Percentiles rank a stretch among this genome's conserved stretches.
Conservation (phyloP, 1,284 basidiomycete species). For the Malassezia furfur region DNA sequence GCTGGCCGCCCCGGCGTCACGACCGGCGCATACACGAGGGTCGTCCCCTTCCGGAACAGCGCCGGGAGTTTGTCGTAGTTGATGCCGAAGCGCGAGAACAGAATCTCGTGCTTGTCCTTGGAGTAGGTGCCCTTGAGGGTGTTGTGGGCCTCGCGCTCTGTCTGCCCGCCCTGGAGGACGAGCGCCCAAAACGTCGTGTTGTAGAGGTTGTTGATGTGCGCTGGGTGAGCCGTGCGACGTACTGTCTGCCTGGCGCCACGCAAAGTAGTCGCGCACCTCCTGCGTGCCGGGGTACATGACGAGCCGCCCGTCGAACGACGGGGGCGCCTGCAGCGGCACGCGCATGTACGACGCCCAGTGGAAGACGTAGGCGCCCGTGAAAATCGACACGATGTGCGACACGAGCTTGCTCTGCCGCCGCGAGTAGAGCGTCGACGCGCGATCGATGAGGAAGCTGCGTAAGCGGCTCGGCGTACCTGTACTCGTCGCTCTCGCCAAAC, state of each 20-base stretch:
- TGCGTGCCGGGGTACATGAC: constrained; percentile 68
- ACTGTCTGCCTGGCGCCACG: constrained; percentile 94
- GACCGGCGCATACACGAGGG: constrained; percentile 54
- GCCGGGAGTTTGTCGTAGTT: constrained; percentile 75
- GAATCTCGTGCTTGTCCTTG: constrained; percentile 78
- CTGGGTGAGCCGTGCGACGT: constrained; percentile 54
- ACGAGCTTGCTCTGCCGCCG: constrained; percentile 80
- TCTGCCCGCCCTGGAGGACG: constrained; percentile 66
- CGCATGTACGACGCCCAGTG: constrained; percentile 72
- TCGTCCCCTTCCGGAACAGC: constrained; percentile 75
- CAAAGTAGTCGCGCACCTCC: constrained; percentile 80
- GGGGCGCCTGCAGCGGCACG: constrained; percentile 62
- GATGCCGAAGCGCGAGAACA: constrained; percentile 69
- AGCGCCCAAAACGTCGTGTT: constrained; percentile 95
- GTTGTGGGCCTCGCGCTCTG: constrained; percentile 70
- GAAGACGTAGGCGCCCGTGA: constrained; percentile 84
- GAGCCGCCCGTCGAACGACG: constrained; percentile 77
- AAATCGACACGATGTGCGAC: constrained; percentile 75
- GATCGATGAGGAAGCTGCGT: constrained; percentile 74
- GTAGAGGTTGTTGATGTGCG: constrained; percentile 96
- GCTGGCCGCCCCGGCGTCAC: not conserved
- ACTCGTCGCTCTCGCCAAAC: constrained; percentile 96
- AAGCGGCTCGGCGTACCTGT: constrained; percentile 56
- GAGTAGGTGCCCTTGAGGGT: constrained; percentile 67
- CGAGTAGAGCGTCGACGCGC: constrained; percentile 67